Evolutionary conservation across 129 eudicot species (phyloP), one percentile per base, ranked within the genome.

Genomic region (Lactuca sativa): DNA sequence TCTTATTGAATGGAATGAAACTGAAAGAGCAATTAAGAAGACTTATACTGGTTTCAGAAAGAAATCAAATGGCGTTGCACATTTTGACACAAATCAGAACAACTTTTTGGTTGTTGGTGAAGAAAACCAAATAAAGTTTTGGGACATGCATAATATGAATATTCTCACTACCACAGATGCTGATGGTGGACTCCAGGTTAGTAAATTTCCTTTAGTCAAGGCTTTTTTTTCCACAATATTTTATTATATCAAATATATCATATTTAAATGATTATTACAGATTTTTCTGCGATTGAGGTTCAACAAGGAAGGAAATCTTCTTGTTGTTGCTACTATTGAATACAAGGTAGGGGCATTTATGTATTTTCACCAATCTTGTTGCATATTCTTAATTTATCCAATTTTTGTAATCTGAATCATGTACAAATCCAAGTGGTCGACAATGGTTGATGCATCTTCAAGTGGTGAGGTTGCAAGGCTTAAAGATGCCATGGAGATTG

Each of bases 1-100:
- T 75, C 87, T 91, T 58, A 96, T 91, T 66, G 97, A 91, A 76
- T 91, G 97, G 97, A 91, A 88, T 84, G 97, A 91, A 80, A 86
- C 89, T 82, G 96, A 91, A 91, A 96, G 97, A 69, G 93, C 96
- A 14, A 82, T 91, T 60, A 91, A 84, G 82, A 84, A 91, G 81
- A 84, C 93, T 38, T 91, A 88, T 69, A 34, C 81, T 74, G 97
- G 96, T 41, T 86, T 88, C 60, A 88, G 96, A 83, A 91, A 86
- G 87, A 88, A 86, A 76, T 86, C 88, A 36, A 34, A 92, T 34
- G 90, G 96, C 32, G 90, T 88, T 56, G 91, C 85, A 70, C 97
- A 88, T 51, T 91, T 91, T 60, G 97, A 91, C 75, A 84, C 97
- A 16, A 86, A 93, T 76, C 90, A 84, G 68, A 91, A 91, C 77